These are phyloP conservation scores for Pestalotiopsis sp. DNA, from an alignment of 2,329 filamentous ascomycete species.

Conservation along the genomic window DNA sequence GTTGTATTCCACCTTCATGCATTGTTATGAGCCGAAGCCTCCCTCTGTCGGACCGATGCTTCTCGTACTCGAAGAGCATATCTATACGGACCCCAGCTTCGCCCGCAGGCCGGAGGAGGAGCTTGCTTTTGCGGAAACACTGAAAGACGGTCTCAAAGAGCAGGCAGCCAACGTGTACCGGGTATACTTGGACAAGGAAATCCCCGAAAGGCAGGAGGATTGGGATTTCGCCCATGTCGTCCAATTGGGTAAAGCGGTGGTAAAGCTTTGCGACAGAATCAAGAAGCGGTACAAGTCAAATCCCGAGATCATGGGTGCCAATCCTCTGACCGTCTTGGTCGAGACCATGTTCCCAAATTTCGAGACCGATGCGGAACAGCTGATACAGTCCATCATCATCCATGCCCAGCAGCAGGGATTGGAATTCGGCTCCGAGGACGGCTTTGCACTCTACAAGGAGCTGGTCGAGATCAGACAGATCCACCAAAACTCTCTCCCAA, in stretches of 20 bases:
- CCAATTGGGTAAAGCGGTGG: slow-evolving; percentile 82
- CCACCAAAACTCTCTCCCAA: slow-evolving; percentile 74
- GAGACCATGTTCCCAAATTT: slow-evolving; percentile 87
- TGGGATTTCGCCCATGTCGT: slow-evolving; percentile 95
- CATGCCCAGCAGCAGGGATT: slow-evolving; percentile 68
- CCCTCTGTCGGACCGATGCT: slow-evolving; percentile 80
- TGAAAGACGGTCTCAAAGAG: slow-evolving; percentile 72
- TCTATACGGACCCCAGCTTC: slow-evolving; percentile 79
- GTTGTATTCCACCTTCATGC: slow-evolving; percentile 83
- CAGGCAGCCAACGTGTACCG: slow-evolving; percentile 82
- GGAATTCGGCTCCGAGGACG: slow-evolving; percentile 86
- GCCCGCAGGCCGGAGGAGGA: slow-evolving; percentile 70
- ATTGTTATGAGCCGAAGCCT: slow-evolving; percentile 87
- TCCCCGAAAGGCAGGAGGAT: slow-evolving; percentile 77
- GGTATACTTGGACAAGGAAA: slow-evolving; percentile 74
- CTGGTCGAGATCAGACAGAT: slow-evolving; percentile 83
- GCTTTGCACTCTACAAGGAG: slow-evolving; percentile 91
- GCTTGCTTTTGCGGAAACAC: slow-evolving; percentile 70
- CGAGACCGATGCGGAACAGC: slow-evolving; percentile 83
- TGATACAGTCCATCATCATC: slow-evolving; percentile 80
- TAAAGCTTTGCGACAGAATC: slow-evolving; percentile 84
- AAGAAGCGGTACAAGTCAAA: slow-evolving; percentile 90
- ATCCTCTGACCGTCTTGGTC: slow-evolving; percentile 70
- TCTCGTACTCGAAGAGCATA: slow-evolving; percentile 79
- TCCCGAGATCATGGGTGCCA: slow-evolving; percentile 80